Evolutionary conservation across 164 flowering plant species (phyloP).

Genomic region (Malania oleifera): DNA sequence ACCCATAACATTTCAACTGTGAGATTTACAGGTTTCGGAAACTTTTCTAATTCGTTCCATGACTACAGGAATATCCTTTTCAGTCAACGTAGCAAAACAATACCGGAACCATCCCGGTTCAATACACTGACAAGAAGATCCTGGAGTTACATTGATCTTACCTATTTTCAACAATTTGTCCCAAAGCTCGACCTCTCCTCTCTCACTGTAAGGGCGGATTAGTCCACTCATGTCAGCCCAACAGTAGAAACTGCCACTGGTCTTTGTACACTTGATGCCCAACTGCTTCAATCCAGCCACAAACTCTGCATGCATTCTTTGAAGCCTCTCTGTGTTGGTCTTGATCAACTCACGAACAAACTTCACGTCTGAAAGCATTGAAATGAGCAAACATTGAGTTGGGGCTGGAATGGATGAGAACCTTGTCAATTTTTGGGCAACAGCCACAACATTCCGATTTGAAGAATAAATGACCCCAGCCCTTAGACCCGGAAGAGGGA

Average conservation of each 20-base stretch:
- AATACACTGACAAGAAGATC: conserved; percentile 87
- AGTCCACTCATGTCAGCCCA: conserved; percentile 94
- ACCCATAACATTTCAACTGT: conserved; percentile 27
- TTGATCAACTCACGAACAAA: conserved; percentile 42
- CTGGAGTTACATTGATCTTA: conserved; percentile 78
- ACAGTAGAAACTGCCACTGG: conserved; percentile 79
- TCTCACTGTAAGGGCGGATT: conserved; percentile 80
- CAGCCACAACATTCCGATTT: conserved; percentile 61
- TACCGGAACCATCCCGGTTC: conserved; percentile 96
- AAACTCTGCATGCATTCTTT: conserved; percentile 36
- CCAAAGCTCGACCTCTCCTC: conserved; percentile 97
- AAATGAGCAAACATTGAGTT: conserved; percentile 56
- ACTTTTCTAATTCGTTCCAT: conserved; percentile 71
- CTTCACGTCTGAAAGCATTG: conserved; percentile 70
- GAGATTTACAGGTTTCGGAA: conserved; percentile 49
- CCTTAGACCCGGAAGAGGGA: conserved; percentile 67
- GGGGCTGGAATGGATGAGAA: conserved; percentile 77
- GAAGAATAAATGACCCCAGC: conserved; percentile 68
- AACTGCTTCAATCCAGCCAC: conserved; percentile 54
- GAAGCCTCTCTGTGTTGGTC: conserved; percentile 45
- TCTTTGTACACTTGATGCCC: conserved; percentile 59
- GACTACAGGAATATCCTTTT: conserved; percentile 69
- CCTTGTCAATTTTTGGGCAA: conserved; percentile 65
- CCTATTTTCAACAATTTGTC: conserved; percentile 69
- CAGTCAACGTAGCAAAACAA: conserved; percentile 64